These are phyloP conservation scores for Chlamydomonas asymmetrica DNA, from an alignment of 139 green algal genomes.

Conservation along the genomic window DNA sequence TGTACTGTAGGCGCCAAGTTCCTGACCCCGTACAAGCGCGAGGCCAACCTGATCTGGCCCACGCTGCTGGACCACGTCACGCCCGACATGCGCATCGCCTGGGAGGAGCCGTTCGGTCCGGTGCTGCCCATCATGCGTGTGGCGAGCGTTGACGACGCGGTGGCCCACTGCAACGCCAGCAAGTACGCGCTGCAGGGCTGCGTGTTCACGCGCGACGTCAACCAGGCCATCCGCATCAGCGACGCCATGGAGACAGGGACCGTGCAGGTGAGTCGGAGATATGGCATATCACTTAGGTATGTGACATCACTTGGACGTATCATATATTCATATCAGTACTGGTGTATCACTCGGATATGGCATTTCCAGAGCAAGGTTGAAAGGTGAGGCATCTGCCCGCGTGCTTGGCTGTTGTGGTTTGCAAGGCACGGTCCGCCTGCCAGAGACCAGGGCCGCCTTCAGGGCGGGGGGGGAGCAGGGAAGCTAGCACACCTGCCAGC, in stretches of 20 bases:
- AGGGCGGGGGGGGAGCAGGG: too few relatives aligned
- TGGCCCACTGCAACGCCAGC: conserved; percentile 87
- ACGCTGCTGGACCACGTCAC: conserved; percentile 89
- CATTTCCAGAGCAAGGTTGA: too few relatives aligned
- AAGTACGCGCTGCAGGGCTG: conserved; percentile 68
- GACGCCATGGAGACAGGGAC: conserved; percentile 96
- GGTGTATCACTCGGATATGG: too few relatives aligned
- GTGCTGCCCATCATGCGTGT: conserved; percentile 92
- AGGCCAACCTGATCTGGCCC: conserved; percentile 95
- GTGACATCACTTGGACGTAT: too few relatives aligned
- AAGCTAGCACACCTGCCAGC: too few relatives aligned
- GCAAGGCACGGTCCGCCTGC: too few relatives aligned
- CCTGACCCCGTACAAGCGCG: conserved; percentile 65
- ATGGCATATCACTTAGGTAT: too few relatives aligned
- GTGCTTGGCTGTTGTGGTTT: too few relatives aligned
- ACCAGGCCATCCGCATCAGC: conserved; percentile 81
- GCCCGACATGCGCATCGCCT: conserved; percentile 86
- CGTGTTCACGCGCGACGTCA: conserved; percentile 92
- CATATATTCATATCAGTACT: too few relatives aligned
- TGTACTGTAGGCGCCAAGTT: conserved; percentile 61
- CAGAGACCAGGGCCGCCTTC: too few relatives aligned
- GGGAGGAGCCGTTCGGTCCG: conserved; percentile 97
- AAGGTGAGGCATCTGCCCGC: too few relatives aligned
- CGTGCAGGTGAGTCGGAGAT: conserved; percentile 86
- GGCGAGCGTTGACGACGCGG: conserved; percentile 67